Base-by-base conservation (phyloP, 202 grass and related monocot genomes). In the Panicum virgatum region DNA sequence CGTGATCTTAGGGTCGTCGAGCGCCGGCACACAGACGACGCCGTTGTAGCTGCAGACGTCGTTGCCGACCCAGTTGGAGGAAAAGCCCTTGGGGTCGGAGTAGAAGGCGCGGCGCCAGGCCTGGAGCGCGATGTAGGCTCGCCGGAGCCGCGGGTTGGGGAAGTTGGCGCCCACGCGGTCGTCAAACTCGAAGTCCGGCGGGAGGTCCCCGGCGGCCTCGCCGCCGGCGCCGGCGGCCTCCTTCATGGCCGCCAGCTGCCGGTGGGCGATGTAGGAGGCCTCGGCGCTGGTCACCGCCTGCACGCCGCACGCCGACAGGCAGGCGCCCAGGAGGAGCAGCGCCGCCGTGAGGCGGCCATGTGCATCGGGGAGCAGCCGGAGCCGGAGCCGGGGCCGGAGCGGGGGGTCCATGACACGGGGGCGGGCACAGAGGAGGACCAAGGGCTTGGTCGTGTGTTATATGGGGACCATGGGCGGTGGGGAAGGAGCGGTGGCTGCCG, bases 101-200 rank as follows among this genome's bases (percentile, higher is more conserved):
- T 97, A 97, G 77, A 97, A 93, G 1, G 94, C 94, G 39, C 82
- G 84, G 1, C 62, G 76, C 91, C 91, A 93, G 0, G 91, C 88
- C 29, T 97, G 94, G 1, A 97, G 79, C 11, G 91, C 91, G 43
- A 97, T 91, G 85, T 93, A 97, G 0, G 94, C 91, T 6, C 72
- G 59, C 19, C 84, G 89, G 29, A 97, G 81, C 11, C 94, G 94
- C 0, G 20, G 57, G 76, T 97, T 93, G 0, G 89, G 23, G 65
- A 93, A 75, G 14, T 4, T 43, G 39, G 8, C 73, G 34, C 42
- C 79, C 7, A 60, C 62, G 6, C 79, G 88, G 78, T 87, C 69
- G 39, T 85, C 82, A 30, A 92, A 60, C 69, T 94, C 91, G 5
- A 92, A 87, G 73, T 79, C 84, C 0, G 78, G 1, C 1, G 90